Evolutionary conservation across 73 alveolate genomes (phyloP), one percentile per base, ranked within the genome.

Genomic region (Paramecium bursaria): DNA sequence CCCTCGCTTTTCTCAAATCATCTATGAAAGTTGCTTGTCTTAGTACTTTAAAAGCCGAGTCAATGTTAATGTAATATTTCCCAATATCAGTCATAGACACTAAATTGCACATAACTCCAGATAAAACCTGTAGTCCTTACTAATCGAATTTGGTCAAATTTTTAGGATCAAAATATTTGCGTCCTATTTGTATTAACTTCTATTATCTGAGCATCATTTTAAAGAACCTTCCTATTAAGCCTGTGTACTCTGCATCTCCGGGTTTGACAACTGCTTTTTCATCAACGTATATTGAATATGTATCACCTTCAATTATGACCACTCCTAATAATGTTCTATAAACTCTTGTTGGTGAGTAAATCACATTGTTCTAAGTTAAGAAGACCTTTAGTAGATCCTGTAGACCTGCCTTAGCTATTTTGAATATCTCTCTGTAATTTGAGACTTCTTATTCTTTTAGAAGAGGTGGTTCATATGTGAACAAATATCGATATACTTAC

Each of bases 171-270:
- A 57, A 57, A 29, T 57, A 57, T 29, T 57, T 57, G 27, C 76
- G 27, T 29, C 76, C 76, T 9, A 57, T 57, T 14, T 57, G 7
- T 23, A 57, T 19, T 42, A 57, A 57, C 33, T 57, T 57, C 17
- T 57, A 7, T 29, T 57, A 14, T 57, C 15, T 57, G 3, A 57
- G 33, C 33, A 57, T 14, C 76, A 57, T 57, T 13, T 57, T 57
- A 7, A 57, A 57, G 51, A 57, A 57, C 33, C 76, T 57, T 27
- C 76, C 76, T 9, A 57, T 57, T 17, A 57, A 57, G 2, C 76
- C 76, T 29, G 76, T 57, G 17, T 57, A 57, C 46, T 57, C 76
- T 2, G 76, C 48, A 30, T 57, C 76, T 57, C 76, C 76, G 9
- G 76, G 46, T 15, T 57, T 57, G 3, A 57, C 15, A 3, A 57